These are phyloP conservation scores for Saccharum spontaneum DNA, from an alignment of 176 grass and related monocot species.

Conservation along the genomic window DNA sequence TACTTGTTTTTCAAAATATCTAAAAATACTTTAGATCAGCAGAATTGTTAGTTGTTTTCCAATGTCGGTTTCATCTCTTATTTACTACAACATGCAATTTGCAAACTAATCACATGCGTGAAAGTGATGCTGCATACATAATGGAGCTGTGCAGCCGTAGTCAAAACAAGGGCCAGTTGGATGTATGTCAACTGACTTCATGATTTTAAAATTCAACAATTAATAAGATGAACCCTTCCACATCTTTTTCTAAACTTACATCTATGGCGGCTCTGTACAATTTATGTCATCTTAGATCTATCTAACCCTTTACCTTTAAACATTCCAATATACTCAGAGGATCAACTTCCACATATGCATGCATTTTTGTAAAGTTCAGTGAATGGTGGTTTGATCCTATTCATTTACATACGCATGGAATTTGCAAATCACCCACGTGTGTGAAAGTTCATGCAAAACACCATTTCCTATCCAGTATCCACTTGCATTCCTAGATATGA, in stretches of 20 bases:
- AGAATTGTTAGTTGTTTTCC: neutral
- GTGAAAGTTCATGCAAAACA: neutral
- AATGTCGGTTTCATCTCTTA: neutral
- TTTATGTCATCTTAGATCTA: neutral
- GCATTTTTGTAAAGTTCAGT: neutral
- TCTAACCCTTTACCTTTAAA: neutral
- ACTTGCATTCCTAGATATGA: neutral
- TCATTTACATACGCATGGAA: neutral
- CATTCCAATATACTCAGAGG: neutral
- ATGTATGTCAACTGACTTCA: neutral
- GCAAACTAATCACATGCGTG: neutral
- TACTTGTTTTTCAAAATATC: neutral
- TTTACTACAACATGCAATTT: neutral
- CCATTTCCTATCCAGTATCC: neutral
- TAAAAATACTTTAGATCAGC: neutral
- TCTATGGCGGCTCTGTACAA: neutral
- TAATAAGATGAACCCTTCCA: neutral
- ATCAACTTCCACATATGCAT: neutral
- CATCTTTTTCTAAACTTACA: neutral
- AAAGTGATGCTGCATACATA: neutral
- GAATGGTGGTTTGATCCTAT: neutral
- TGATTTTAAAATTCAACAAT: neutral
- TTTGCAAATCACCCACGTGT: neutral
- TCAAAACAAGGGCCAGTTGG: neutral
- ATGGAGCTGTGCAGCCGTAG: neutral